phyloP scores from a whole-genome alignment of 768 basidiomycete species.

The Pleurotus cornucopiae region DNA sequence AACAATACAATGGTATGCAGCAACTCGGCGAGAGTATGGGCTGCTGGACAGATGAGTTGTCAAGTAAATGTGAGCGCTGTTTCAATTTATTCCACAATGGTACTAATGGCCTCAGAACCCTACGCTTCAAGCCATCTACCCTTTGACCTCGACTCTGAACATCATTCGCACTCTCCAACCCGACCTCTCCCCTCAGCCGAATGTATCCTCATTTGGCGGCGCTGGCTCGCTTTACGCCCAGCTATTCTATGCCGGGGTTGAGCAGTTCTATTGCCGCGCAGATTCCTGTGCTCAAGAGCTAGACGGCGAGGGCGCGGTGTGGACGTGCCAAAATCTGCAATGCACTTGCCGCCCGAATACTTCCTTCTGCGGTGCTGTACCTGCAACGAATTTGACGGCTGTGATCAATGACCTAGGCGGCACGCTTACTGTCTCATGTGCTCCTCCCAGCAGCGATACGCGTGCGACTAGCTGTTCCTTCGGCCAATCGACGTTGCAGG shows the following conservation, averaged over 20 bases:
- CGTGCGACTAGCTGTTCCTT: constrained; percentile 66
- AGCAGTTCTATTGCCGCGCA: constrained; percentile 86
- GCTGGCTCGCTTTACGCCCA: constrained; percentile 59
- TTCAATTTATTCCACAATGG: not conserved
- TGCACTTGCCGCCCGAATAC: constrained; percentile 72
- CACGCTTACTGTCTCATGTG: constrained; percentile 66
- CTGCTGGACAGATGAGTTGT: constrained; percentile 83
- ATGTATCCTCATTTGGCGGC: constrained; percentile 54
- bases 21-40: constrained; percentile 63
- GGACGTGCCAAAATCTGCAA: constrained; percentile 67
- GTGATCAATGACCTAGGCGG: constrained; percentile 68
- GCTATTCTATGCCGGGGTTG: constrained; percentile 73
- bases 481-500: constrained; percentile 63
- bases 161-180: constrained; percentile 75
- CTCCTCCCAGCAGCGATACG: constrained; percentile 35
- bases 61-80: constrained; percentile 60
- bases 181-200: constrained; percentile 63
- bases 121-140: constrained; percentile 74
- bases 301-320: constrained; percentile 38
- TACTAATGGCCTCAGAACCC: constrained; percentile 56
- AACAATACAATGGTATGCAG: constrained; percentile 78
- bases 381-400: constrained; percentile 42
- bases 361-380: constrained; percentile 67
- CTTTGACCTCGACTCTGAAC: constrained; percentile 66
- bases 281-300: constrained; percentile 63